phyloP scores from a whole-genome alignment of 2,329 filamentous ascomycete species.

The Mariannaea sp. region DNA sequence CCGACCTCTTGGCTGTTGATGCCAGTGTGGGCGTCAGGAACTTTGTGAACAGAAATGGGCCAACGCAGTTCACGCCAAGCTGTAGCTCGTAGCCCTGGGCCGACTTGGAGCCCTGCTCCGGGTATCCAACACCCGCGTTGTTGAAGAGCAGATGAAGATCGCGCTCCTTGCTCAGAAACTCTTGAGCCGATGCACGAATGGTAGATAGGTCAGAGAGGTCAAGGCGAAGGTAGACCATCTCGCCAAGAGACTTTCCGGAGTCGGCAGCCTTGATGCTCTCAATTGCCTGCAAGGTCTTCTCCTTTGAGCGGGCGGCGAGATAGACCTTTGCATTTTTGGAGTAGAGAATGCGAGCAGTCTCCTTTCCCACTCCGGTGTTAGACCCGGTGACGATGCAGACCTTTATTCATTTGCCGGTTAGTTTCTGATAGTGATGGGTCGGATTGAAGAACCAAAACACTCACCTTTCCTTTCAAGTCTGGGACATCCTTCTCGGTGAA shows the following conservation, averaged over 20 bases:
- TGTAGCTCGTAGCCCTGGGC: conserved; percentile 49
- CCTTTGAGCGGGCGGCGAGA: conserved; percentile 52
- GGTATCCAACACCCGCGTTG: conserved; percentile 49
- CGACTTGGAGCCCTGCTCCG: conserved; percentile 45
- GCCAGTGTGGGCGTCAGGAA: conserved; percentile 43
- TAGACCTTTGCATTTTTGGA: conserved; percentile 59
- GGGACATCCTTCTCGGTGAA: conserved; percentile 15
- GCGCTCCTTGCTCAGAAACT: conserved; percentile 31
- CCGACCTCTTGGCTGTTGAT: conserved; percentile 38
- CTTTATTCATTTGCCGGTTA: conserved; percentile 30
- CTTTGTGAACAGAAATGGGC: conserved; percentile 47
- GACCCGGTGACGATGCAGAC: conserved; percentile 56
- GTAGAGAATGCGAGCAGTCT: conserved; percentile 59
- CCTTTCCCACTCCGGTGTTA: conserved; percentile 52
- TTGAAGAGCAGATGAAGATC: conserved; percentile 47
- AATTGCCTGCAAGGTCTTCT: conserved; percentile 51
- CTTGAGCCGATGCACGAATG: conserved; percentile 30
- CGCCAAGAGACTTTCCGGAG: conserved; percentile 43
- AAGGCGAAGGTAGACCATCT: conserved; percentile 48
- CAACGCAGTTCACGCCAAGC: conserved; percentile 49
- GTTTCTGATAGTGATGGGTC: background rate
- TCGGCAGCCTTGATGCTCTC: conserved; percentile 43
- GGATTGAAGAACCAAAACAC: no score
- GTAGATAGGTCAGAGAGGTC: conserved; percentile 44
- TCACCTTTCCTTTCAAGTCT: conserved; percentile 6